Percentiles rank a stretch among this genome's conserved stretches.
Evolutionary conservation across 495 filamentous ascomycete genomes (phyloP).

Genomic region (Xylaria cubensis): DNA sequence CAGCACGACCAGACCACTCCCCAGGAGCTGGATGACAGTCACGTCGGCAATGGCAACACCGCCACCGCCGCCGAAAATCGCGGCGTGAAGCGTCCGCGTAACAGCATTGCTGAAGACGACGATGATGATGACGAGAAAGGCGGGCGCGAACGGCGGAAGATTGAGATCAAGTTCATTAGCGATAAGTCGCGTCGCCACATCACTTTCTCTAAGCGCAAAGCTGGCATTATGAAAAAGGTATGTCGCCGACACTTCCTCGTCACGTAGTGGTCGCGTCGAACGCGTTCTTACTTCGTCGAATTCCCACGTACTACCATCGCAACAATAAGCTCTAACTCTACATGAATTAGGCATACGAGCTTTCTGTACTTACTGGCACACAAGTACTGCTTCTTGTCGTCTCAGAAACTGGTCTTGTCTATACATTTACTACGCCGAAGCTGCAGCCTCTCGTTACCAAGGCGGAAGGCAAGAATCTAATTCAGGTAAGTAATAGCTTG

Average conservation of each 20-base stretch:
- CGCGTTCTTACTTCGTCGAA: slow-evolving; percentile 34
- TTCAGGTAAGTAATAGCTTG: slow-evolving; percentile 74
- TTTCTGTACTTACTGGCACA: slow-evolving; percentile 96
- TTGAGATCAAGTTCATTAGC: slow-evolving; percentile 99
- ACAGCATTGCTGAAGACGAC: slow-evolving; percentile 86
- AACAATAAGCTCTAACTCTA: slow-evolving; percentile 24
- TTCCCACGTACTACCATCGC: slow-evolving; percentile 25
- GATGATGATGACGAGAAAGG: slow-evolving; percentile 99
- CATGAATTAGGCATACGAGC: slow-evolving; percentile 82
- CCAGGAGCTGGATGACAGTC: slow-evolving; percentile 67
- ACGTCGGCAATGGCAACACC: slow-evolving; percentile 69
- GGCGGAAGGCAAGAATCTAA: slow-evolving; percentile 98
- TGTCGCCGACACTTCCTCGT: slow-evolving; percentile 39
- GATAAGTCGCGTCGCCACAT: slow-evolving; percentile 99
- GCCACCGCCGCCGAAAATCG: slow-evolving; percentile 67
- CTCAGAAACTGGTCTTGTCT: slow-evolving; percentile 97
- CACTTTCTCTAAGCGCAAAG: slow-evolving; percentile 99
- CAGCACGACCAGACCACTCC: slow-evolving; percentile 66
- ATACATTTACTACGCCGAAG: slow-evolving; percentile 99
- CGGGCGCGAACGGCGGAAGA: slow-evolving; percentile 97
- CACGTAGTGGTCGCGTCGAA: slow-evolving; percentile 32
- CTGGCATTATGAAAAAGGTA: slow-evolving; percentile 99
- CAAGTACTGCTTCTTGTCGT: slow-evolving; percentile 98
- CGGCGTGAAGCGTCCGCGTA: slow-evolving; percentile 88
- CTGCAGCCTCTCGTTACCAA: slow-evolving; percentile 98